Evolutionary conservation across 2,329 filamentous ascomycete species (phyloP).

Genomic region (Colletotrichum scovillei): DNA sequence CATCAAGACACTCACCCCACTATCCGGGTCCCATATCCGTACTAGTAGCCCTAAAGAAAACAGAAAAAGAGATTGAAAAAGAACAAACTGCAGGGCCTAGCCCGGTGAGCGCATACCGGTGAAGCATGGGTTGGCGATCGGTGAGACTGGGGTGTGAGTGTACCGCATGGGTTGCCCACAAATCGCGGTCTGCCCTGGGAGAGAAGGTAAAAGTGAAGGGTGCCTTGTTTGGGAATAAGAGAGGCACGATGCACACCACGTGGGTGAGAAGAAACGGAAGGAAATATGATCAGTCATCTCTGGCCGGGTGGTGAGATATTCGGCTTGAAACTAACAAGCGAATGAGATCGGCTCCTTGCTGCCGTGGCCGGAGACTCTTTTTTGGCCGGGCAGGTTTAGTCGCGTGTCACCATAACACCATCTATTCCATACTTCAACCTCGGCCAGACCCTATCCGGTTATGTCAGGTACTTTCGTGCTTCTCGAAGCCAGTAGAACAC

Average conservation of each 20-base stretch:
- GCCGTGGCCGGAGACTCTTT: background rate
- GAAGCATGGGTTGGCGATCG: conserved; percentile 26
- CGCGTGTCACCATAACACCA: conserved; percentile 1
- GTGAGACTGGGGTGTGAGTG: conserved; percentile 23
- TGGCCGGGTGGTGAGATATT: background rate
- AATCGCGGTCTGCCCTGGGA: conserved; percentile 3
- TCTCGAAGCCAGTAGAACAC: background rate
- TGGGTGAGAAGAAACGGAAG: background rate
- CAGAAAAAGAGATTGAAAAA: background rate
- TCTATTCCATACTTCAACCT: background rate
- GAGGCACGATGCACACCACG: background rate
- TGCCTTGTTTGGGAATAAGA: background rate
- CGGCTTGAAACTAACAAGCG: background rate
- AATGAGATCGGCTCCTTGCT: background rate
- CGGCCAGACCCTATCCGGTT: background rate
- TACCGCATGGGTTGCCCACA: conserved; percentile 14
- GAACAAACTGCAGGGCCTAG: conserved; percentile 8
- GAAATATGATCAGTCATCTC: conserved; percentile 3
- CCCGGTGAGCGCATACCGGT: conserved; percentile 20
- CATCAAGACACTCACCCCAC: background rate
- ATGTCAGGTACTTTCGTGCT: background rate
- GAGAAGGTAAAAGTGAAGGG: background rate
- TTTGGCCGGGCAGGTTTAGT: background rate
- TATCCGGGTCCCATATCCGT: background rate
- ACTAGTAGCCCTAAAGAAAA: background rate